Percentiles rank a stretch among this genome's conserved stretches.
Conservation (phyloP, 192 early-diverging fungal genomes). For the Gonapodya sp. region DNA sequence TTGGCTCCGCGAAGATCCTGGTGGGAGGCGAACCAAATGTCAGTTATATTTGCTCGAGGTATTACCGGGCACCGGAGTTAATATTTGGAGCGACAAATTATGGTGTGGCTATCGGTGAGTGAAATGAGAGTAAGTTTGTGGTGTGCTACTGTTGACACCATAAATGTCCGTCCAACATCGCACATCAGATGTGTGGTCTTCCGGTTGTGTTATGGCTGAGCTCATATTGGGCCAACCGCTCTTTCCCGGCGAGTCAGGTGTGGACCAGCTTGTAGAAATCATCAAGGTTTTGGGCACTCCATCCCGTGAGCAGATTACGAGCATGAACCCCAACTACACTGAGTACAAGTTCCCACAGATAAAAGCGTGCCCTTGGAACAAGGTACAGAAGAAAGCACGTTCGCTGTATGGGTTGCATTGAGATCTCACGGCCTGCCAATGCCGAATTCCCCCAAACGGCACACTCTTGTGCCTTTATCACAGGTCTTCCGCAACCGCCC, state of each 20-base stretch:
- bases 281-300: conserved; percentile 98
- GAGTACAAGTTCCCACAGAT: conserved; percentile 99
- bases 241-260: conserved; percentile 93
- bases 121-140: too few relatives aligned
- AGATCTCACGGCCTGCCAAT: not conserved
- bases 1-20: conserved; percentile 94
- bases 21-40: conserved; percentile 95
- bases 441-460: too few relatives aligned
- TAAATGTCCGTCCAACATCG: too few relatives aligned
- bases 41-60: conserved; percentile 94
- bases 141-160: too few relatives aligned
- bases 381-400: conserved; percentile 32
- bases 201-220: conserved; percentile 95
- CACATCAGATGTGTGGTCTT: conserved; percentile 77
- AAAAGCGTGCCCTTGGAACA: conserved; percentile 80
- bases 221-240: conserved; percentile 85
- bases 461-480: not conserved
- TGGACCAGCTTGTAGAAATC: conserved; percentile 98
- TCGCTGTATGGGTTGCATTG: not conserved
- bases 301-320: conserved; percentile 86
- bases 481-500: conserved; percentile 76
- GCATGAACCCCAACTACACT: conserved; percentile 97
- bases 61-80: conserved; percentile 93
- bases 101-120: conserved; percentile 55
- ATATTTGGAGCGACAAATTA: conserved; percentile 95